Evolutionary conservation across 148 eudicot species (phyloP), one percentile per base, ranked within the genome.

Genomic region (Nepenthes gracilis): DNA sequence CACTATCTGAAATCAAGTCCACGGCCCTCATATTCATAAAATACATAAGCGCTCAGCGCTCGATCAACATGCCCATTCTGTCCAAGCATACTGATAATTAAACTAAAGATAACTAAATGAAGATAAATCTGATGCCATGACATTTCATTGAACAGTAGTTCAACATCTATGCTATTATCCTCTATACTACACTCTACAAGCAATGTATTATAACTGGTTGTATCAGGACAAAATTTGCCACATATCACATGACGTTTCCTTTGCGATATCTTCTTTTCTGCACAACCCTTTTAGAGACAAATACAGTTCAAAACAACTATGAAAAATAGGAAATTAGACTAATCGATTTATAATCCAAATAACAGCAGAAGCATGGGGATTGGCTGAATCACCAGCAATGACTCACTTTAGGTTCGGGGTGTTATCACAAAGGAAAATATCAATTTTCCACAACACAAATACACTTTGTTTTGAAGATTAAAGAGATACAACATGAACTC

Each of bases 91-190:
- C 82, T 77, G 37, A 90, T 86, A 58, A 90, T 33, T 9, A 78
- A 81, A 47, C 91, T 90, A 64, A 73, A 86, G 63, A 85, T 90
- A 64, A 90, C 61, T 53, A 86, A 40, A 80, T 86, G 91, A 36
- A 85, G 91, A 68, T 62, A 64, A 62, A 80, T 64, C 50, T 78
- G 81, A 33, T 38, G 69, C 64, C 33, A 2, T 10, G 63, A 63
- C 86, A 90, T 90, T 51, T 90, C 83, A 63, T 64, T 54, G 66
- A 82, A 84, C 33, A 84, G 59, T 47, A 55, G 35, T 63, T 78
- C 76, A 2, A 77, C 94, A 70, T 82, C 83, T 48, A 35, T 50
- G 14, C 77, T 33, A 70, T 70, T 65, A 64, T 71, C 72, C 59
- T 70, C 80, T 60, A 65, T 82, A 63, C 78, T 70, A 75, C 78